Conservation (phyloP, 257 asterid species). For the Cynanchum wilfordii region DNA sequence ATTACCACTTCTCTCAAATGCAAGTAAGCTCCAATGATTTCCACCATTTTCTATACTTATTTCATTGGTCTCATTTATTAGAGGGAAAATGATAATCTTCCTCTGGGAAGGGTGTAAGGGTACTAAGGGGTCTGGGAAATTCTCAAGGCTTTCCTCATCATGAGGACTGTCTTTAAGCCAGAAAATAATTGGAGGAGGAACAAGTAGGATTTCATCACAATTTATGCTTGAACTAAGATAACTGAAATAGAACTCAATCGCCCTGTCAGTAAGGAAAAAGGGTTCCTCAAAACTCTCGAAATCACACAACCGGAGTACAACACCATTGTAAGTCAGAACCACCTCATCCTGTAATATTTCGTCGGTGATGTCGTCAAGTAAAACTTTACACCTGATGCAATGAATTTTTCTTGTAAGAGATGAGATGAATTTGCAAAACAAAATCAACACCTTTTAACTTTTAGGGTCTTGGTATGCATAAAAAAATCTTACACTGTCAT, state of each 20-base stretch:
- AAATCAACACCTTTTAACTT: no score
- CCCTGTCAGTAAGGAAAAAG: slow-evolving; percentile 69
- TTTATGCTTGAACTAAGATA: slow-evolving; percentile 45
- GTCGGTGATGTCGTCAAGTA: slow-evolving; percentile 23
- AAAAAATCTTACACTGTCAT: no score
- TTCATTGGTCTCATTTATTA: slow-evolving; percentile 8
- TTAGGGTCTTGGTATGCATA: no score
- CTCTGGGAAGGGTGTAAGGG: slow-evolving; percentile 54
- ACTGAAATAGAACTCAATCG: slow-evolving; percentile 80
- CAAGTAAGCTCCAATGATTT: slow-evolving; percentile 76
- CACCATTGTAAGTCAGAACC: slow-evolving; percentile 72
- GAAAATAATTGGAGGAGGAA: slow-evolving; percentile 73
- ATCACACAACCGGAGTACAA: slow-evolving; percentile 70
- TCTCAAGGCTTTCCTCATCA: slow-evolving; percentile 35
- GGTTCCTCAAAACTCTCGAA: slow-evolving; percentile 59
- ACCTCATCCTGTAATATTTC: slow-evolving; percentile 37
- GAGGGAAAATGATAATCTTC: slow-evolving; percentile 62
- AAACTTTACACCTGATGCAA: background rate
- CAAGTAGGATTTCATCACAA: slow-evolving; percentile 51
- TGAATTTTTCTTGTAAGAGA: background rate
- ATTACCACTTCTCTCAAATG: slow-evolving; percentile 43
- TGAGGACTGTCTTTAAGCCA: slow-evolving; percentile 86
- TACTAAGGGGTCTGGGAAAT: slow-evolving; percentile 32
- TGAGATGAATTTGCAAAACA: no score
- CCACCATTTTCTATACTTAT: slow-evolving; percentile 74